A percentile compares a stretch with the other conserved stretches of the same genome.
These are phyloP conservation scores for Malus fusca DNA, from an alignment of 306 rosid species.

Conservation along the genomic window DNA sequence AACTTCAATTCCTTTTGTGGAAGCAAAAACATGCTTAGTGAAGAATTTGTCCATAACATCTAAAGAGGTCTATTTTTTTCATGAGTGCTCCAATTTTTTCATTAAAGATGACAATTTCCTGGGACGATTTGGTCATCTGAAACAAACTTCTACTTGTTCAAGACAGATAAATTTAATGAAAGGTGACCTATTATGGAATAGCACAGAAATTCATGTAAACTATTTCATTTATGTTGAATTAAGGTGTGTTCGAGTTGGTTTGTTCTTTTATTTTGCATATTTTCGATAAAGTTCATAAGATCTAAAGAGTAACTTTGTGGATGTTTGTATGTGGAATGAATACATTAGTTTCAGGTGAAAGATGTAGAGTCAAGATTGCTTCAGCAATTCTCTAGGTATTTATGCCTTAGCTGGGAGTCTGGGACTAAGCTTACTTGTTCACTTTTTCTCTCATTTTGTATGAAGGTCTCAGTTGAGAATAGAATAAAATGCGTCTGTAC, in stretches of 20 bases:
- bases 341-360: background rate
- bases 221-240: background rate
- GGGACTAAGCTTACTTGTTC: background rate
- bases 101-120: background rate
- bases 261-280: background rate
- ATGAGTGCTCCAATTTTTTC: background rate
- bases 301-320: background rate
- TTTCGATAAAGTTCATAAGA: background rate
- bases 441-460: background rate
- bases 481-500: background rate
- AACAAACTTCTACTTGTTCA: background rate
- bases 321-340: background rate
- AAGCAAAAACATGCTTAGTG: background rate
- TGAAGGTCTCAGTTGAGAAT: background rate
- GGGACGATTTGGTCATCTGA: background rate
- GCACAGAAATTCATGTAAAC: background rate
- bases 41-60: background rate
- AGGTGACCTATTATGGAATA: background rate
- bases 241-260: background rate
- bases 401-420: background rate
- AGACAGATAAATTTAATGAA: background rate
- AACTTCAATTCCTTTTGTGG: background rate
- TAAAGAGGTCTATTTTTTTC: background rate
- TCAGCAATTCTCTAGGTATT: background rate
- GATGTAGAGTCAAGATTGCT: background rate